Evolutionary conservation across 2,329 filamentous ascomycete genomes (phyloP), one percentile per base, ranked within the genome.

Genomic region (Daldinia sp.): DNA sequence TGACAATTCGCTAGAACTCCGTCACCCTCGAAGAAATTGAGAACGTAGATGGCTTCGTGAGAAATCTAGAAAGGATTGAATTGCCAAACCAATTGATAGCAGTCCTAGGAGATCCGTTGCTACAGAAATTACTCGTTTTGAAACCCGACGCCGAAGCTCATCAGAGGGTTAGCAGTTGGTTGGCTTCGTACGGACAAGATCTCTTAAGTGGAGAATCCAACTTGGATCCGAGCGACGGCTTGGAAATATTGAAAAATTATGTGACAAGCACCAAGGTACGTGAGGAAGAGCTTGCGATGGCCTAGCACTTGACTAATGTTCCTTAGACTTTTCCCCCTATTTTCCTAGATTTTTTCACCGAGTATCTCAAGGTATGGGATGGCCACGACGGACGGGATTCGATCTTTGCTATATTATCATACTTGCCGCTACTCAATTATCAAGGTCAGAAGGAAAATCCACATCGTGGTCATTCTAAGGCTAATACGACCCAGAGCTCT

Each of bases 11-110:
- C 11, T 49, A 89, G 84, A 79, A 81, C 58, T 88, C 87, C 0
- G 79, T 89, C 3, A 90, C 86, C 3, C 77, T 96, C 4, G 92
- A 96, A 73, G 93, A 96, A 72, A 87, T 96, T 55, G 90, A 93
- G 69, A 88, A 83, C 63, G 87, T 88, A 10, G 81, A 87, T 21
- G 82, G 86, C 50, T 89, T 96, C 62, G 88, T 93, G 4, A 84
- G 85, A 43, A 90, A 86, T 58, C 77, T 96, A 7, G 92, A 96
- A 69, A 90, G 84, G 68, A 88, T 96, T 23, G 91, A 95, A 75
- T 79, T 93, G 37, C 93, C 93, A 0, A 93, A 91, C 66, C 93
- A 96, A 76, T 81, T 96, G 1, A 87, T 93, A 37, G 91, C 93
- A 4, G 87, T 91, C 3, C 79, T 96, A 11, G 86, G 85, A 1